phyloP scores from a whole-genome alignment of 2,329 filamentous ascomycete species.

The Lasiodiplodia gonubiensis region DNA sequence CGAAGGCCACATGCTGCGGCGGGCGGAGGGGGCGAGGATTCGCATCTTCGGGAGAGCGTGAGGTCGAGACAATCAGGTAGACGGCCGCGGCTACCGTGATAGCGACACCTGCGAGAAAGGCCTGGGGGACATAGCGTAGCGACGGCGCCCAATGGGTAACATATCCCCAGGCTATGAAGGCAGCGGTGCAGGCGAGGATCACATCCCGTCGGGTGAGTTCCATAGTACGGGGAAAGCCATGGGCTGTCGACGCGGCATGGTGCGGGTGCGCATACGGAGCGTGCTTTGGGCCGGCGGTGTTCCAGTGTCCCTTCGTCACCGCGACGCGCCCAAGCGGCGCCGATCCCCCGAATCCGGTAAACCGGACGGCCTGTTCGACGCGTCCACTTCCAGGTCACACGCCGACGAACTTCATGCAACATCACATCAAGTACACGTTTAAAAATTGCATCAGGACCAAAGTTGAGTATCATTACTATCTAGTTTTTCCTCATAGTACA shows the following conservation, averaged over 20 bases:
- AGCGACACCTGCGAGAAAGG: slow-evolving; percentile 74
- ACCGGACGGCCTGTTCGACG: not conserved
- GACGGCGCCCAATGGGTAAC: slow-evolving; percentile 81
- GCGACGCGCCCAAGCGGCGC: slow-evolving; percentile 14
- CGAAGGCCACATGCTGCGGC: slow-evolving; percentile 60
- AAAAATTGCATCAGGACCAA: not conserved
- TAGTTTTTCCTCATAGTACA: not conserved
- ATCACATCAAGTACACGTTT: not conserved
- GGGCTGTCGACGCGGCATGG: slow-evolving; percentile 29
- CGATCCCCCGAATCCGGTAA: slow-evolving; percentile 14
- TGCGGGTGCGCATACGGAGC: slow-evolving; percentile 26
- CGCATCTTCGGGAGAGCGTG: slow-evolving; percentile 49
- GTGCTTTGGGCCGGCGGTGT: slow-evolving; percentile 21
- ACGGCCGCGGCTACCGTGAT: slow-evolving; percentile 60
- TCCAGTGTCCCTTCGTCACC: slow-evolving; percentile 9
- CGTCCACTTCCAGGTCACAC: not conserved
- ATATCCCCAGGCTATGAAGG: slow-evolving; percentile 87
- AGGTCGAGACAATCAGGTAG: slow-evolving; percentile 67
- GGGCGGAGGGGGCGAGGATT: slow-evolving; percentile 35
- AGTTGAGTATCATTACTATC: not conserved
- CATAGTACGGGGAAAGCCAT: slow-evolving; percentile 55
- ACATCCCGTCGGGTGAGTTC: slow-evolving; percentile 74
- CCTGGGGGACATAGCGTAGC: slow-evolving; percentile 83
- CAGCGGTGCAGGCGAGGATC: slow-evolving; percentile 69
- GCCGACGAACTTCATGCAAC: no score